Evolutionary conservation across 768 basidiomycete genomes (phyloP), one percentile per base, ranked within the genome.

Genomic region (Agaricus subrufescens): DNA sequence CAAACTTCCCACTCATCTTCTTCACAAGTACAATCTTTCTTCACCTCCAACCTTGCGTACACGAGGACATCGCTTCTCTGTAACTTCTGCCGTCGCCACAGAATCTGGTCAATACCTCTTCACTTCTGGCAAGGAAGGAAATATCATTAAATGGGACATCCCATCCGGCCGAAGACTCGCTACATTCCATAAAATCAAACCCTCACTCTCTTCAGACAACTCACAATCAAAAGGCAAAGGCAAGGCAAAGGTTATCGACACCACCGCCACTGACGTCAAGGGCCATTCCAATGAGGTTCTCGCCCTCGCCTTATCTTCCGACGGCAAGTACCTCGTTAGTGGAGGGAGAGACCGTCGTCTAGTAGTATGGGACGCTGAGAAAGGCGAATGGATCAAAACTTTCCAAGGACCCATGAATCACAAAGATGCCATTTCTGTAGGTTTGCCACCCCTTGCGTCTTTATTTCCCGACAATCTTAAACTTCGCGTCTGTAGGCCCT

Each of bases 221-320:
- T 37, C 27, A 30, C 46, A 48, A 8, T n/a, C 38, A 15, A 49
- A 49, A 49, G 15, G 62, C 30, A 71, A 83, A 64, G 71, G 72
- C 53, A 86, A 83, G 60, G 81, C 81, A 12, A 85, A 88, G 66
- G 80, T 79, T 40, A 84, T 81, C 66, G 78, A 68, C 2, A 6
- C 34, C 2, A 58, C 61, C 11, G 71, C 70, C 26, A 65, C 70
- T 1, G 77, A 80, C 3, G 66, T 82, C 3, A 71, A 80, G 56
- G 95, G 96, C 0, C 96, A 99, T 68, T 86, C 82, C 6, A 93
- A 94, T 64, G 90, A 94, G 68, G 83, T 99, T 0, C 76, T 93
- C 43, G 79, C 84, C 4, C 75, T 99, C 12, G 92, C 96, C 1
- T 67, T 97, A 45, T 95, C 91, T 60, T 78, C 81, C 4, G 91